These are phyloP conservation scores for Bromus sterilis DNA, from an alignment of 176 grass and related monocot genomes.

Conservation along the genomic window DNA sequence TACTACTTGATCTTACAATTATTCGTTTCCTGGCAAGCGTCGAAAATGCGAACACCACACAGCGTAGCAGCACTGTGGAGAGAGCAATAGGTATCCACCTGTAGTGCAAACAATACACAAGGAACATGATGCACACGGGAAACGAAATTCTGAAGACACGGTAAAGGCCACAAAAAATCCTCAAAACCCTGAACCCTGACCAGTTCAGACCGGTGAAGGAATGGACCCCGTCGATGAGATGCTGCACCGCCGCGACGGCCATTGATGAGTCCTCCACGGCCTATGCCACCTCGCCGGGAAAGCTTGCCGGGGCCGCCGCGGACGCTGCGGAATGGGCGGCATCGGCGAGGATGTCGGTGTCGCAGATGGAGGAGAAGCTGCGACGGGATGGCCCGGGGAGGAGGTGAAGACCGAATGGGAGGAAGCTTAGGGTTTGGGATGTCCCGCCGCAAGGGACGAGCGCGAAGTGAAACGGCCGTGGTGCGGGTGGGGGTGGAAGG, in stretches of 20 bases:
- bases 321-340: background rate
- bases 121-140: background rate
- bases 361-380: background rate
- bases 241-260: conserved; percentile 21
- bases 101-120: background rate
- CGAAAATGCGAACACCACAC: background rate
- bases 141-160: background rate
- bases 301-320: background rate
- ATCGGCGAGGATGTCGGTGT: conserved; percentile 1
- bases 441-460: conserved; percentile 1
- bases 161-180: background rate
- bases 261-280: conserved; percentile 24
- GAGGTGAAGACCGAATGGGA: background rate
- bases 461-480: background rate
- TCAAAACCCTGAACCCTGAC: conserved; percentile 18
- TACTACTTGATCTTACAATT: background rate
- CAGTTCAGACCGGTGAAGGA: conserved; percentile 36
- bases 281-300: conserved; percentile 36
- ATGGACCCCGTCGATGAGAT: conserved; percentile 42
- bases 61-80: conserved; percentile 8
- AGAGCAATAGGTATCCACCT: conserved; percentile 20
- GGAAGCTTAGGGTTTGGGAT: background rate
- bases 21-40: background rate
- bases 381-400: background rate
- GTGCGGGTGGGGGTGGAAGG: background rate